Percentiles rank a stretch among this genome's conserved stretches.
Evolutionary conservation across 1,284 basidiomycete species (phyloP).

Genomic region (Trichosporon faecale): DNA sequence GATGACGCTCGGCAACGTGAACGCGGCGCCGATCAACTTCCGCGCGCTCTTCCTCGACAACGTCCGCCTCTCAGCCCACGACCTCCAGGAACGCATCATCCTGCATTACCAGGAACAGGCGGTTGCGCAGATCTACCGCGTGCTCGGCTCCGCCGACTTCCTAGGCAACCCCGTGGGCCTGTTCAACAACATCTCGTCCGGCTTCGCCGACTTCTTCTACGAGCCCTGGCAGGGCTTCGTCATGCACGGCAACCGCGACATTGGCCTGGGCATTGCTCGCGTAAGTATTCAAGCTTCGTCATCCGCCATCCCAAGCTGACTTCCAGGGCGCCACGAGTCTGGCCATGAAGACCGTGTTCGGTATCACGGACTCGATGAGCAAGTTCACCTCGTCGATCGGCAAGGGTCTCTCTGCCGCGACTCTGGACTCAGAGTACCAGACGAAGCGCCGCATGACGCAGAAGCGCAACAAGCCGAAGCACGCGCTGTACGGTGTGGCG

Average conservation of each 20-base stretch:
- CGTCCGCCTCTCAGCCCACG: conserved; percentile 79
- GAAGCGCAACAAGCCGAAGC: conserved; percentile 88
- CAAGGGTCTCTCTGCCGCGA: conserved; percentile 94
- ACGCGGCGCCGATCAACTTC: conserved; percentile 92
- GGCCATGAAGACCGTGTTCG: conserved; percentile 98
- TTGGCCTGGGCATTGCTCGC: conserved; percentile 96
- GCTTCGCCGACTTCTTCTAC: conserved; percentile 98
- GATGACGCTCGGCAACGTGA: conserved; percentile 96
- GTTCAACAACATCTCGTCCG: conserved; percentile 97
- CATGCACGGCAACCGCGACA: conserved; percentile 92
- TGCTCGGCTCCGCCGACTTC: conserved; percentile 95
- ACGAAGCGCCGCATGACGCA: conserved; percentile 81
- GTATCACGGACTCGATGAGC: conserved; percentile 89
- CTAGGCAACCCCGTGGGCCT: conserved; percentile 78
- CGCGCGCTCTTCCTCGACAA: conserved; percentile 95
- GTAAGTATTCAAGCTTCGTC: conserved; percentile 51
- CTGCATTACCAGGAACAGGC: conserved; percentile 95
- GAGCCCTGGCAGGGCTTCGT: conserved; percentile 97
- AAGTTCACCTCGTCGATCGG: conserved; percentile 97
- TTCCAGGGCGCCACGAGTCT: conserved; percentile 89
- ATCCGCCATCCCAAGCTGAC: conserved; percentile 13
- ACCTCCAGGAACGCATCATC: conserved; percentile 77
- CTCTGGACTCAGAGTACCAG: conserved; percentile 95
- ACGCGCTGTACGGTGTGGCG: conserved; percentile 94
- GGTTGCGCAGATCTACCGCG: conserved; percentile 89